A percentile compares a stretch with the other conserved stretches of the same genome.
Evolutionary conservation across 2,329 filamentous ascomycete species (phyloP).

Genomic region (Hymenoscyphus albidus): DNA sequence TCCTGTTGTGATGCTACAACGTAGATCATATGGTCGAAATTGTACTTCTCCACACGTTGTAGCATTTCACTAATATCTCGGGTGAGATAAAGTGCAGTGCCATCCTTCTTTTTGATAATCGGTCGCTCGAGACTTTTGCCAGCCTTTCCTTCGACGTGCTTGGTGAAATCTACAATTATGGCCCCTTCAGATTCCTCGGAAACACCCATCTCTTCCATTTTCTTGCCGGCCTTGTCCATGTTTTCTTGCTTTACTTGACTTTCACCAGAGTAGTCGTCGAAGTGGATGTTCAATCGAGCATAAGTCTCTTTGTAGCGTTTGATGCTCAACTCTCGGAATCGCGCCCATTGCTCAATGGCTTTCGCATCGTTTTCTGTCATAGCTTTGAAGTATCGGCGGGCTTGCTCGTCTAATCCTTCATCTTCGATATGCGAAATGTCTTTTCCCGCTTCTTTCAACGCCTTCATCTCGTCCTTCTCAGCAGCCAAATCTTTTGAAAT

Average conservation of each 20-base stretch:
- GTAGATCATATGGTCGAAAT: slow-evolving; percentile 78
- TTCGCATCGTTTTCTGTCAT: slow-evolving; percentile 65
- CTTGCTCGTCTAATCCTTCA: slow-evolving; percentile 67
- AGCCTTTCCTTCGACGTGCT: slow-evolving; percentile 61
- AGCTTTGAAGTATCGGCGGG: slow-evolving; percentile 66
- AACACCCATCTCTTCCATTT: slow-evolving; percentile 61
- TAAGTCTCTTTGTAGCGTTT: slow-evolving; percentile 65
- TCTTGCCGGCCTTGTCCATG: slow-evolving; percentile 60
- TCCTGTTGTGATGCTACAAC: slow-evolving; percentile 71
- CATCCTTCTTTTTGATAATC: slow-evolving; percentile 69
- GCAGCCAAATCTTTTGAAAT: slow-evolving; percentile 61
- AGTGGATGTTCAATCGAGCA: slow-evolving; percentile 65
- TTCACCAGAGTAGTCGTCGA: slow-evolving; percentile 70
- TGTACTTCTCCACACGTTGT: slow-evolving; percentile 57
- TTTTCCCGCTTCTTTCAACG: slow-evolving; percentile 34
- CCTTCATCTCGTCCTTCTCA: slow-evolving; percentile 64
- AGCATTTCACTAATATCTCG: slow-evolving; percentile 74
- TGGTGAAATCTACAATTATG: slow-evolving; percentile 67
- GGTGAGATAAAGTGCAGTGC: slow-evolving; percentile 73
- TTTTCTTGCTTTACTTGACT: slow-evolving; percentile 64
- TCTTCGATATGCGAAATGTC: slow-evolving; percentile 48
- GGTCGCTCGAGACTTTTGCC: slow-evolving; percentile 68
- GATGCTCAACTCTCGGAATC: slow-evolving; percentile 65
- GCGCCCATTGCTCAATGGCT: slow-evolving; percentile 59
- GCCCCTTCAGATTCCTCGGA: slow-evolving; percentile 69